Conservation (phyloP, 305 asterid genomes). For the Fraxinus nigra region DNA sequence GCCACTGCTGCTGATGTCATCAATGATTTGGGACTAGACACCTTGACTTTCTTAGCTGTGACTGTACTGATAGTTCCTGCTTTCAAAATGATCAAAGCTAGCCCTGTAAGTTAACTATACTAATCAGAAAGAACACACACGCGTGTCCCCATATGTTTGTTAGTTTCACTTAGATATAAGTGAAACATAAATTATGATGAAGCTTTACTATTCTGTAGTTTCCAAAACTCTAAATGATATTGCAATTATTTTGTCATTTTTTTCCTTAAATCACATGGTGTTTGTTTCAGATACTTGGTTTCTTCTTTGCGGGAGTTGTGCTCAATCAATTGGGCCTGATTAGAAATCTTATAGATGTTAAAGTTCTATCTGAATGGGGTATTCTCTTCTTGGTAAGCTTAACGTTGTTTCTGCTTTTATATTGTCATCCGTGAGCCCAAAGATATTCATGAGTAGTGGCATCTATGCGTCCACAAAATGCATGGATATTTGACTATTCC, state of each 20-base stretch:
- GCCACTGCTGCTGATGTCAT: conserved; percentile 87
- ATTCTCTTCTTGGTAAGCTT: conserved; percentile 88
- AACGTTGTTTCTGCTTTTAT: conserved; percentile 8
- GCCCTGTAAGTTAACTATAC: conserved; percentile 74
- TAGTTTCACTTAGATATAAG: conserved; percentile 17
- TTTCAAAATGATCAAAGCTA: conserved; percentile 78
- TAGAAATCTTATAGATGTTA: conserved; percentile 86
- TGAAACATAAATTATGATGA: not conserved
- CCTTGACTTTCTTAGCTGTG: conserved; percentile 85
- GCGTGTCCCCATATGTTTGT: not conserved
- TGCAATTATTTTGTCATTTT: not conserved
- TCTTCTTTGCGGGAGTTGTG: conserved; percentile 96
- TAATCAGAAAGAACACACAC: not conserved
- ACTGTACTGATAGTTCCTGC: conserved; percentile 94
- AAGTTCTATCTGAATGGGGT: conserved; percentile 98
- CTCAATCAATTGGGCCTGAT: conserved; percentile 90
- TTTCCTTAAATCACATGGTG: not conserved
- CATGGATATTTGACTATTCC: not conserved
- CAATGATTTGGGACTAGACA: conserved; percentile 91
- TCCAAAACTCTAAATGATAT: conserved; percentile 3
- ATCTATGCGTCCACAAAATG: not conserved
- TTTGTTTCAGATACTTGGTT: conserved; percentile 89
- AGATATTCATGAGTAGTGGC: not conserved
- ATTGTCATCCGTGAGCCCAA: not conserved
- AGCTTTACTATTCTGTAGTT: conserved; percentile 15